Evolutionary conservation across 768 basidiomycete genomes (phyloP).

Genomic region (Lactarius psammicola): DNA sequence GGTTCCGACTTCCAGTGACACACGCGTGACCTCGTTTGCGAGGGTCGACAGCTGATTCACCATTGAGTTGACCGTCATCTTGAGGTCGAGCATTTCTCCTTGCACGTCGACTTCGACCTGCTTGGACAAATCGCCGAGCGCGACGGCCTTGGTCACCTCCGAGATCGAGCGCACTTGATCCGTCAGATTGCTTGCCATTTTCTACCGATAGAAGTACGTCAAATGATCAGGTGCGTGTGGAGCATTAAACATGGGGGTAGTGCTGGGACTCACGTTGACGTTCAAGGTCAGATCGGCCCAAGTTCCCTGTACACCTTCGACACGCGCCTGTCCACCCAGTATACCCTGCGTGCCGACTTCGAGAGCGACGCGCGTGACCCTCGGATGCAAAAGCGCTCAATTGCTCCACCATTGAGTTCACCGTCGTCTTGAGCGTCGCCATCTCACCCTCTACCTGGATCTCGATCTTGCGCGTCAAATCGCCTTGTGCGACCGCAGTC

Average conservation of each 20-base stretch:
- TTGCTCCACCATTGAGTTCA: conserved; percentile 90
- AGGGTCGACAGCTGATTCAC: conserved; percentile 68
- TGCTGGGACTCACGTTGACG: conserved; percentile 65
- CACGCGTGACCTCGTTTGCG: conserved; percentile 84
- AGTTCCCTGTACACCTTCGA: conserved; percentile 85
- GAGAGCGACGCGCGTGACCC: conserved; percentile 73
- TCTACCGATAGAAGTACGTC: conserved; percentile 42
- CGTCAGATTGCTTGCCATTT: conserved; percentile 85
- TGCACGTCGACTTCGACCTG: conserved; percentile 90
- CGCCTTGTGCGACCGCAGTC: conserved; percentile 83
- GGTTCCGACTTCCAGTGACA: conserved; percentile 88
- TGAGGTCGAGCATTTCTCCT: conserved; percentile 89
- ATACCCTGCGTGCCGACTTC: conserved; percentile 89
- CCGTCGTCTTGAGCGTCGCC: conserved; percentile 72
- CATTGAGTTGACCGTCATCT: conserved; percentile 80
- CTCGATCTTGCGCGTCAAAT: conserved; percentile 86
- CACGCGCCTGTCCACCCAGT: conserved; percentile 82
- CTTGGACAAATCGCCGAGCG: conserved; percentile 78
- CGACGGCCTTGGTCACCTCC: conserved; percentile 76
- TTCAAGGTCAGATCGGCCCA: conserved; percentile 87
- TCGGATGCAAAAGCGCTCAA: conserved; percentile 80
- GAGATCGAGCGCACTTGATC: conserved; percentile 91
- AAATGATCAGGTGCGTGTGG: not conserved
- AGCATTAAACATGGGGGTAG: not conserved
- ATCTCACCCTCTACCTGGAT: conserved; percentile 86